Percentiles rank a stretch among this genome's conserved stretches.
Conservation (phyloP, 2,329 filamentous ascomycete genomes). For the Alternaria conjuncta region DNA sequence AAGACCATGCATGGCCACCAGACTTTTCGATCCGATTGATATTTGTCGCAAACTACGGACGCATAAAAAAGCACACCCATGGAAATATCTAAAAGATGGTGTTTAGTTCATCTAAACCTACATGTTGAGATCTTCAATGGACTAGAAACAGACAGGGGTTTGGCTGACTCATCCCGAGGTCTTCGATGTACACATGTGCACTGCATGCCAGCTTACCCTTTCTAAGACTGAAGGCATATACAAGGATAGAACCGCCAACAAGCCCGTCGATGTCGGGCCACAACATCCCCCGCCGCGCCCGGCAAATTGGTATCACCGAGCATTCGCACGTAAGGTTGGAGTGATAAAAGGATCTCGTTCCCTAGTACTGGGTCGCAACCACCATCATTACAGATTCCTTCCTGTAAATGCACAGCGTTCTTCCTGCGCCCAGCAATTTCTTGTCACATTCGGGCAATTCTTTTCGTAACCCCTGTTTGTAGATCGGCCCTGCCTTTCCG, state of each 20-base stretch:
- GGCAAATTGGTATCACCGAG: background rate
- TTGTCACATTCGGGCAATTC: background rate
- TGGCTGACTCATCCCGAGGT: background rate
- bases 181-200: background rate
- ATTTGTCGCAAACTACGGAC: too few relatives aligned
- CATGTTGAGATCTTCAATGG: background rate
- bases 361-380: background rate
- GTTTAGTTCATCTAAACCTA: background rate
- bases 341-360: conserved; percentile 1
- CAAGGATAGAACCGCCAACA: background rate
- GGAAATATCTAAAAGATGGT: background rate
- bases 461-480: background rate
- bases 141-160: background rate
- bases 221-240: background rate
- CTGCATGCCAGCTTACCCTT: background rate
- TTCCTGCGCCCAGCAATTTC: background rate
- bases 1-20: too few relatives aligned
- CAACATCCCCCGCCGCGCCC: background rate
- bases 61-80: background rate
- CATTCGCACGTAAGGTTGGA: background rate
- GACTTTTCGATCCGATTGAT: too few relatives aligned
- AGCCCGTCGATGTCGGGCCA: background rate
- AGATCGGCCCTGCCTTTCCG: background rate
- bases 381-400: background rate
- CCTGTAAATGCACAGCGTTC: background rate